Evolutionary conservation across 2,329 filamentous ascomycete species (phyloP).

Genomic region (Paracamarosporium sp.): DNA sequence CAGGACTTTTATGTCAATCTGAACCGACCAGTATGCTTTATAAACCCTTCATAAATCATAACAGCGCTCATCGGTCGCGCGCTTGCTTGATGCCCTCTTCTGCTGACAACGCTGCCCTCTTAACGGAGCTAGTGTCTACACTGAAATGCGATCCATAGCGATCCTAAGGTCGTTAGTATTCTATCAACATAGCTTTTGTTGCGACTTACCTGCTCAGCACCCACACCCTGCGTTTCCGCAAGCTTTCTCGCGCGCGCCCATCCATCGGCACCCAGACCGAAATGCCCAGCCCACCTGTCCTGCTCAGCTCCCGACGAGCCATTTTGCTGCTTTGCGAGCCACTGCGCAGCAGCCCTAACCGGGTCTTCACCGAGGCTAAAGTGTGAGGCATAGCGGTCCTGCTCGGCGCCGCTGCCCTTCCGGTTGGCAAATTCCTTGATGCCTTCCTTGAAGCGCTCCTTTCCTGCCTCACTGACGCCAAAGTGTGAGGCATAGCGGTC

Average conservation of each 20-base stretch:
- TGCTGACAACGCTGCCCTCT: conserved; percentile 33
- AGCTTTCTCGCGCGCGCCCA: conserved; percentile 35
- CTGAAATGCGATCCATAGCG: conserved; percentile 38
- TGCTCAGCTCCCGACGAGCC: conserved; percentile 31
- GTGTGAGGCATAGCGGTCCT: conserved; percentile 39
- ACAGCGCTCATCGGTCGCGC: conserved; percentile 1
- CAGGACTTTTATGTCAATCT: not conserved
- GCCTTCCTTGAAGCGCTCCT: conserved; percentile 28
- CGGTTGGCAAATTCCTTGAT: conserved; percentile 18
- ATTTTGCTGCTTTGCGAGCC: conserved; percentile 25
- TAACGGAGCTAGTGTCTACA: conserved; percentile 24
- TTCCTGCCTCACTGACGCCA: conserved; percentile 17
- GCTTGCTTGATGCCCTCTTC: conserved; percentile 33
- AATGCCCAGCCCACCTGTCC: conserved; percentile 21
- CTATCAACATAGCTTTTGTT: conserved; percentile 3
- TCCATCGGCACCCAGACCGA: conserved; percentile 40
- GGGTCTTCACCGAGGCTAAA: conserved; percentile 34
- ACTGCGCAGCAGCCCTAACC: conserved; percentile 30
- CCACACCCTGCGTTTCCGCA: conserved; percentile 34
- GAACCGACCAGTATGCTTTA: not conserved
- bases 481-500: conserved; percentile 33
- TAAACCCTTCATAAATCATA: not conserved
- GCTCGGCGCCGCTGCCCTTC: conserved; percentile 37
- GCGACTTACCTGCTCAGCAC: conserved; percentile 41
- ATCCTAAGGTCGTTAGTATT: conserved; percentile 24